Base-by-base conservation (phyloP, 768 basidiomycete genomes). In the Boletus rubescentipes region DNA sequence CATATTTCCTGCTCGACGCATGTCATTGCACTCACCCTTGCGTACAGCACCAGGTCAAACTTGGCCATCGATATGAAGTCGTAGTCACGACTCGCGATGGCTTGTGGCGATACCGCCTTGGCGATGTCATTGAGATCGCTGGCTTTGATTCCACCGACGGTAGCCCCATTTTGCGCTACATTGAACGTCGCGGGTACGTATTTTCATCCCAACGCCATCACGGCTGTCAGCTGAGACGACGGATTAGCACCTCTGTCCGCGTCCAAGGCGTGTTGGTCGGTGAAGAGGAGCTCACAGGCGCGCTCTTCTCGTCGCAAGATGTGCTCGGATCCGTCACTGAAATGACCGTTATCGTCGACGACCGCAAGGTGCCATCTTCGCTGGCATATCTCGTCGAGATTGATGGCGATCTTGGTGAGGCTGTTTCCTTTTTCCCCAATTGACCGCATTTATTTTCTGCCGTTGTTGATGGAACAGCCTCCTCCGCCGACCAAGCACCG, bases 71-170 rank as follows among this genome's bases (percentile, higher is more conserved):
- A 31, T 65, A 65, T 36, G 63, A 65, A 20, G 21, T 62, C 37
- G 52, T 66, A 2, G 30, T 66, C 9, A 63, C 60, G 1, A 53
- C 59, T 5, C 60, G 61, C 8, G 54, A 66, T 23, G 64, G 58
- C 6, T 36, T 65, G 38, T 65, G 63, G 64, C 63, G 61, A 14
- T 61, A 66, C n/a, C 60, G 63, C 14, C 58, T 63, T 3, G 64
- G 64, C 4, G 64, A 65, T 40, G 48, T 65, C 34, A 21, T 62
- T 9, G 58, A 65, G 35, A 21, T 63, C 21, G 37, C 40, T 4
- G 64, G 61, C 2, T 60, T 62, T 46, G 51, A 62, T 40, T 49
- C 64, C 2, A 21, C 16, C 3, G 64, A 65, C n/a, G 64, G 61
- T 20, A 41, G 49, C 20, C 64, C 64, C 4, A 53, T 66, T 10